phyloP scores from a whole-genome alignment of 2,329 filamentous ascomycete genomes.

The Pyrenophora teres region DNA sequence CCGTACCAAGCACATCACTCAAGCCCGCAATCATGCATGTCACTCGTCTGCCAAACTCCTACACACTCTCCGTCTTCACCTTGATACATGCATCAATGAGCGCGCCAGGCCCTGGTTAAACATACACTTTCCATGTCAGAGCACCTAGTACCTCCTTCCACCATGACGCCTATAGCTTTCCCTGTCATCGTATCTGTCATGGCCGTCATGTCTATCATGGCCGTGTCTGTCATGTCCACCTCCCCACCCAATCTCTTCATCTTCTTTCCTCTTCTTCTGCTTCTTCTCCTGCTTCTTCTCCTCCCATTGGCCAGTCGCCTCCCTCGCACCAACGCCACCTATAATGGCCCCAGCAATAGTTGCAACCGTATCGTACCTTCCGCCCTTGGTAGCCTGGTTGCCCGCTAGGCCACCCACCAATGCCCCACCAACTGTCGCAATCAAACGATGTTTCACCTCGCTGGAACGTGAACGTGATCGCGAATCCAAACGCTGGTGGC shows the following conservation, averaged over 20 bases:
- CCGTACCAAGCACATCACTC: slow-evolving; percentile 4
- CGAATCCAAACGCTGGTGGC: slow-evolving; percentile 24
- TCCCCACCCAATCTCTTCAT: slow-evolving; percentile 11
- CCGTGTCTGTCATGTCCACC: slow-evolving; percentile 6
- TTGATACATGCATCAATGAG: neutral
- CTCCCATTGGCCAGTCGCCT: slow-evolving; percentile 33
- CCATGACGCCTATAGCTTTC: neutral
- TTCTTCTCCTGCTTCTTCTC: slow-evolving; percentile 17
- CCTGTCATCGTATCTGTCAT: slow-evolving; percentile 1
- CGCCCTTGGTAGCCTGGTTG: slow-evolving; percentile 28
- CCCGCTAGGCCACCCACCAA: slow-evolving; percentile 42
- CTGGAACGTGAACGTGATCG: slow-evolving; percentile 30
- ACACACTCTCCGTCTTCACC: neutral
- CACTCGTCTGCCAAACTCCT: neutral
- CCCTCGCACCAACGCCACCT: slow-evolving; percentile 40
- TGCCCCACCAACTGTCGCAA: slow-evolving; percentile 39
- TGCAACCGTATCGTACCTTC: slow-evolving; percentile 35
- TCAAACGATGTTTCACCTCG: slow-evolving; percentile 28
- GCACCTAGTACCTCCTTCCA: neutral
- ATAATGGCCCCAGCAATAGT: slow-evolving; percentile 44
- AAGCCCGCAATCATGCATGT: neutral
- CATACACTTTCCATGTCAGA: neutral
- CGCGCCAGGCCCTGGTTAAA: neutral
- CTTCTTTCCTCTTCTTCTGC: slow-evolving; percentile 9
- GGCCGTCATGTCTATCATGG: slow-evolving; percentile 1